Evolutionary conservation across 2,329 filamentous ascomycete species (phyloP).

Genomic region (Botrytis medusae): DNA sequence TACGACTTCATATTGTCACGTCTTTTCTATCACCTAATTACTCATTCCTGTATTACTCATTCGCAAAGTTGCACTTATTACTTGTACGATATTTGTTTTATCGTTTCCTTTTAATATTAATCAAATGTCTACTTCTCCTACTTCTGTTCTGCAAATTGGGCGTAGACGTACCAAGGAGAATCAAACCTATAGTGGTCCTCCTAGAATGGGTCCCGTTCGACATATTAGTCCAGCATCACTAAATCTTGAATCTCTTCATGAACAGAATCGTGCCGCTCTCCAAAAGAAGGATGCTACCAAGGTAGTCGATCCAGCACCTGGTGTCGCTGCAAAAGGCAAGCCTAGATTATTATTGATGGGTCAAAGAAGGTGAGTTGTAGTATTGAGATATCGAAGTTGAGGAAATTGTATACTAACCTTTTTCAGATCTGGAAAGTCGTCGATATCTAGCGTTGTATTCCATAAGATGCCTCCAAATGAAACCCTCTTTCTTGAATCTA

Average conservation of each 20-base stretch:
- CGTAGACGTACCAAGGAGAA: slow-evolving; percentile 36
- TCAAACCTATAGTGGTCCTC: slow-evolving; percentile 37
- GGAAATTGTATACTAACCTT: slow-evolving; percentile 28
- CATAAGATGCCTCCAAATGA: slow-evolving; percentile 96
- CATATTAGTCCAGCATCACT: slow-evolving; percentile 58
- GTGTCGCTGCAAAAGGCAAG: slow-evolving; percentile 59
- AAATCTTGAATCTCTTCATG: slow-evolving; percentile 61
- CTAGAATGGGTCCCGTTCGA: slow-evolving; percentile 41
- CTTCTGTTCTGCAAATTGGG: slow-evolving; percentile 37
- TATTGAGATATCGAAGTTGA: neutral
- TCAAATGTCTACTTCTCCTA: slow-evolving; percentile 23
- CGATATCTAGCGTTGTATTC: slow-evolving; percentile 98
- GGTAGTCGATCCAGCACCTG: slow-evolving; percentile 47
- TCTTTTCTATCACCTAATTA: neutral
- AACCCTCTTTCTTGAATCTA: slow-evolving; percentile 93
- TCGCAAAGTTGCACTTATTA: slow-evolving; percentile 32
- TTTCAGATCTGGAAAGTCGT: slow-evolving; percentile 90
- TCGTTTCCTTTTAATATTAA: slow-evolving; percentile 17
- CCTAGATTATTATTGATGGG: slow-evolving; percentile 92
- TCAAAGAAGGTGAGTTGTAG: slow-evolving; percentile 71
- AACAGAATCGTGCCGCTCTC: slow-evolving; percentile 58
- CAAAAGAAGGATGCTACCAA: slow-evolving; percentile 50
- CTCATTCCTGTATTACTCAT: neutral
- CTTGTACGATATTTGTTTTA: slow-evolving; percentile 13
- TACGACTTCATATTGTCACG: neutral